These are phyloP conservation scores for Agastache rugosa DNA, from an alignment of 257 asterid species.

Conservation along the genomic window DNA sequence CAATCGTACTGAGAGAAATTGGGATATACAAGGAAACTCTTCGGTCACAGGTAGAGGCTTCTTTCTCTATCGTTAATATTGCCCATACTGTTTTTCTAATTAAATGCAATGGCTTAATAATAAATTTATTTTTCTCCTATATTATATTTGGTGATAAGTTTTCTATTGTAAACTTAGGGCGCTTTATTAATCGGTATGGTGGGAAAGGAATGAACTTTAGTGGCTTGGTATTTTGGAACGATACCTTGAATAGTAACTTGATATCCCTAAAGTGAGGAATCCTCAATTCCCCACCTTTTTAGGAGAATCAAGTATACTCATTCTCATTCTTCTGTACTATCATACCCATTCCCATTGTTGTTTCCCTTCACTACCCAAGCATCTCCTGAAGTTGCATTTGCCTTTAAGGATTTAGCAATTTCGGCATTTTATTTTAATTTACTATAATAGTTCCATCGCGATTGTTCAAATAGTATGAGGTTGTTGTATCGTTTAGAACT, in stretches of 20 bases:
- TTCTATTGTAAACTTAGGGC: not conserved
- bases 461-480: not conserved
- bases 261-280: not conserved
- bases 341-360: not conserved
- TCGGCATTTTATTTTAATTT: not conserved
- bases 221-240: not conserved
- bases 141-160: not conserved
- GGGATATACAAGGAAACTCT: conserved; percentile 96
- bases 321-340: not conserved
- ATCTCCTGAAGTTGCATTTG: not conserved
- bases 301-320: not conserved
- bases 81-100: conserved; percentile 27
- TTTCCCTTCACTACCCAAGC: not conserved
- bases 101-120: conserved; percentile 1
- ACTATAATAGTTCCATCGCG: not conserved
- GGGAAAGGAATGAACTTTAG: not conserved
- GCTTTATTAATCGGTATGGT: not conserved
- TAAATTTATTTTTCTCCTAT: conserved; percentile 19
- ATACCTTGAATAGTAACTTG: not conserved
- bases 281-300: not conserved
- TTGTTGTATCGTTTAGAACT: not conserved
- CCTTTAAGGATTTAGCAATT: not conserved
- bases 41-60: conserved; percentile 72
- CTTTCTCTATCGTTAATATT: conserved; percentile 22
- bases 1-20: conserved; percentile 86